Evolutionary conservation across 177 flowering plant genomes (phyloP), one percentile per base, ranked within the genome.

Genomic region (Tripterygium wilfordii): DNA sequence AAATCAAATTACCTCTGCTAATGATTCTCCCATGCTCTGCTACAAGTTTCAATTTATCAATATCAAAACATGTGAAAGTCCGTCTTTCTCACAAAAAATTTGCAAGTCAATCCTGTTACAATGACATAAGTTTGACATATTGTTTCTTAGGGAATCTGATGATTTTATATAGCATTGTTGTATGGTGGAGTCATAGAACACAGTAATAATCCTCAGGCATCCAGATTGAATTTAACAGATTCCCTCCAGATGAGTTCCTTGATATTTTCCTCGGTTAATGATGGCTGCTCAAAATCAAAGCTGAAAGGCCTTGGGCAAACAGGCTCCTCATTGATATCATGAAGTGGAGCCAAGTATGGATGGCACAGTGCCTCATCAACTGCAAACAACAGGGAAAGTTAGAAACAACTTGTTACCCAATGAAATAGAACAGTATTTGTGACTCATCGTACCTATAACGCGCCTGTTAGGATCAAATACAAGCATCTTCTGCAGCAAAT

Each of bases 201-300:
- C 27, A 13, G 31, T 27, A 28, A 38, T 33, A 17, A 48, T 29
- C 48, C 44, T 48, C 57, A 64, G 42, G 83, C 82, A 22, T 85
- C 85, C 10, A 95, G 98, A 50, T 87, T 83, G 72, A 80, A 85
- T 51, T 65, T 69, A 37, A 83, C 79, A 24, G 95, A 58, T 40
- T 90, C 98, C 68, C 80, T 72, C 88, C 88, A 90, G 42, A 88
- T 81, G 51, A 90, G 79, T 62, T 90, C 98, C 70, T 88, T 90
- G 68, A 90, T 87, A 45, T 85, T 75, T 61, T 85, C 95, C 68
- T 85, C 95, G 19, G 95, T 88, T 46, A 72, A 85, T 1, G 94
- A 65, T 27, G 89, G 91, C 49, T 85, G 91, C 80, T 88, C 96
- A 48, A 88, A 90, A 61, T 90, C 89, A 58, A 85, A 80, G 67